phyloP scores from a whole-genome alignment of 768 basidiomycete genomes.

The Pisolithus microcarpus region DNA sequence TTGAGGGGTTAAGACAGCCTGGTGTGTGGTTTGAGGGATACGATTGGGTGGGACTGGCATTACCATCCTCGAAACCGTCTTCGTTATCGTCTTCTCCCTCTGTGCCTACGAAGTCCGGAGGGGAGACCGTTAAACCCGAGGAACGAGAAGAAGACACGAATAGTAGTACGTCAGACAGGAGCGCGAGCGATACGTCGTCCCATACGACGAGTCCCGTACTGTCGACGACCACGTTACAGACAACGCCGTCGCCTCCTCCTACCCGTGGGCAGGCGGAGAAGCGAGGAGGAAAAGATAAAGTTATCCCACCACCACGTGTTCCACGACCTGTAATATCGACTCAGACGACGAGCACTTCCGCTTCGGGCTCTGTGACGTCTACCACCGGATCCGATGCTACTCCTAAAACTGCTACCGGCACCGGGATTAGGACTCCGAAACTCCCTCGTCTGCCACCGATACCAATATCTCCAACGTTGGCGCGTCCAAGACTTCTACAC shows the following conservation, averaged over 20 bases:
- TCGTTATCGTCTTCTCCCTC: too few species aligned
- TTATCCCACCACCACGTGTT: too few species aligned
- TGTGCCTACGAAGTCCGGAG: constrained; percentile 5
- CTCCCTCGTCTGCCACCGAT: constrained; percentile 28
- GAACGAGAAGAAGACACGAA: constrained; percentile 42
- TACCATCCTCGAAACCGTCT: too few species aligned
- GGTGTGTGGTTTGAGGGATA: constrained; percentile 69
- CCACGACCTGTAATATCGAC: too few species aligned
- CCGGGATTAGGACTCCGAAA: too few species aligned
- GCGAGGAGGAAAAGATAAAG: too few species aligned
- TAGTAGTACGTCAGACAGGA: constrained; percentile 40
- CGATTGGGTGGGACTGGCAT: constrained; percentile 41
- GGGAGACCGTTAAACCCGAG: constrained; percentile 20
- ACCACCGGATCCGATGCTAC: too few species aligned
- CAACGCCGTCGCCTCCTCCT: constrained; percentile 73
- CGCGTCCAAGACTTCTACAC: constrained; percentile 52
- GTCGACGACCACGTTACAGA: constrained; percentile 66
- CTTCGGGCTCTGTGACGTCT: too few species aligned
- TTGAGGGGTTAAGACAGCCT: constrained; percentile 46
- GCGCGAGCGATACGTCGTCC: constrained; percentile 38
- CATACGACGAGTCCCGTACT: constrained; percentile 66
- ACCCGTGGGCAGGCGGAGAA: constrained; percentile 11
- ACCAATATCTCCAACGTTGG: constrained; percentile 53
- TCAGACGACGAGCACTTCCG: too few species aligned
- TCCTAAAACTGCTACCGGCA: too few species aligned